Percentiles rank a stretch among this genome's conserved stretches.
phyloP scores from a whole-genome alignment of 2,329 filamentous ascomycete species.

The Pseudocercospora crystallina region DNA sequence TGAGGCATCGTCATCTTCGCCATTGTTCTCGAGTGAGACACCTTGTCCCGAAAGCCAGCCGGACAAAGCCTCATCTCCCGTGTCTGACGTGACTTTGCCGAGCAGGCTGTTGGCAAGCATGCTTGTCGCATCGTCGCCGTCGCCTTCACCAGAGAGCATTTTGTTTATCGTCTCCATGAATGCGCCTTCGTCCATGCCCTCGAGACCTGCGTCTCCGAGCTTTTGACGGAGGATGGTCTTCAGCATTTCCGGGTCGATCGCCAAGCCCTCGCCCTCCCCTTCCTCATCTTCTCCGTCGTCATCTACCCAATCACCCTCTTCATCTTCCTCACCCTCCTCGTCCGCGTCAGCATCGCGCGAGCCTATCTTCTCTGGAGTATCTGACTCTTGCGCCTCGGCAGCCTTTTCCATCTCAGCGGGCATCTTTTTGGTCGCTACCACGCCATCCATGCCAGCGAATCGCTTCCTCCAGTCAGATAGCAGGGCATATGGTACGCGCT shows the following conservation, averaged over 20 bases:
- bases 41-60: conserved; percentile 37
- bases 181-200: conserved; percentile 43
- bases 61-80: conserved; percentile 28
- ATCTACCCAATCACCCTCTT: conserved; percentile 23
- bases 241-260: conserved; percentile 41
- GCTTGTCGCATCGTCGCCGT: conserved; percentile 43
- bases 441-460: conserved; percentile 31
- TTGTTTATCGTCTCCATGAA: conserved; percentile 46
- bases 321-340: conserved; percentile 18
- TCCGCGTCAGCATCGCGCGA: conserved; percentile 6
- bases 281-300: conserved; percentile 21
- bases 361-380: conserved; percentile 11
- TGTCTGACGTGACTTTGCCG: conserved; percentile 31
- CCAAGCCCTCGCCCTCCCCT: conserved; percentile 21
- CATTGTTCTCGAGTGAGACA: conserved; percentile 22
- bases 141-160: conserved; percentile 44
- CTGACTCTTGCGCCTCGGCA: conserved; percentile 24
- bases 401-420: conserved; percentile 32
- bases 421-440: conserved; percentile 24
- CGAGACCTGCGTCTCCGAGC: conserved; percentile 32
- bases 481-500: conserved; percentile 39
- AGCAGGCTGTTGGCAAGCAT: conserved; percentile 46
- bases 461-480: conserved; percentile 48
- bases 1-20: conserved; percentile 30
- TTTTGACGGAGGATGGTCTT: conserved; percentile 33